Evolutionary conservation across 176 grass and related monocot species (phyloP).

Genomic region (Avena atlantica): DNA sequence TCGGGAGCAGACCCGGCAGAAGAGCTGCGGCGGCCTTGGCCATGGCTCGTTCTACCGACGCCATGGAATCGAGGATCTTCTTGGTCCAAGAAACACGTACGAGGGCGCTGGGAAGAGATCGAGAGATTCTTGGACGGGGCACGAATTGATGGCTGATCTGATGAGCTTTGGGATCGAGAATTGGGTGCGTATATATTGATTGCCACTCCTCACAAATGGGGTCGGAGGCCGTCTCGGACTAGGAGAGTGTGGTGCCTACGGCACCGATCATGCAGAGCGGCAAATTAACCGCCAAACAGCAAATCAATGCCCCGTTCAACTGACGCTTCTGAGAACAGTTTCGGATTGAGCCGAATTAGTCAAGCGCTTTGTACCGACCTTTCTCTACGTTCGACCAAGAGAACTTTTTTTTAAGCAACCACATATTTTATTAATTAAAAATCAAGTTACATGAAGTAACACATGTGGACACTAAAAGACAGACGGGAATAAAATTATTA

Average conservation of each 20-base stretch:
- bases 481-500: too few species aligned
- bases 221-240: neutral
- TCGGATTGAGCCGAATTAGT: too few species aligned
- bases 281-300: neutral
- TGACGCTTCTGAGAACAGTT: neutral
- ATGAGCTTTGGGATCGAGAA: neutral
- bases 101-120: neutral
- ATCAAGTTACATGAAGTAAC: too few species aligned
- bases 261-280: too few species aligned
- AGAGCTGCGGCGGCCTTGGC: neutral
- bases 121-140: neutral
- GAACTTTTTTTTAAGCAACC: too few species aligned
- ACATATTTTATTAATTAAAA: too few species aligned
- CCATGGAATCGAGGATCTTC: neutral
- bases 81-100: neutral
- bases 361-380: too few species aligned
- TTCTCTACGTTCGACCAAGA: too few species aligned
- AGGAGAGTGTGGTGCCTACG: neutral
- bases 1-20: neutral
- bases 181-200: neutral
- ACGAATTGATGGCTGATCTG: neutral
- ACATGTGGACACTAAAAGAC: too few species aligned
- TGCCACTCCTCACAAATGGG: neutral
- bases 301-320: neutral
- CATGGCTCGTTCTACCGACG: neutral